A percentile compares a stretch with the other conserved stretches of the same genome.
Conservation (phyloP, 768 basidiomycete genomes). For the Lentinula sp. region DNA sequence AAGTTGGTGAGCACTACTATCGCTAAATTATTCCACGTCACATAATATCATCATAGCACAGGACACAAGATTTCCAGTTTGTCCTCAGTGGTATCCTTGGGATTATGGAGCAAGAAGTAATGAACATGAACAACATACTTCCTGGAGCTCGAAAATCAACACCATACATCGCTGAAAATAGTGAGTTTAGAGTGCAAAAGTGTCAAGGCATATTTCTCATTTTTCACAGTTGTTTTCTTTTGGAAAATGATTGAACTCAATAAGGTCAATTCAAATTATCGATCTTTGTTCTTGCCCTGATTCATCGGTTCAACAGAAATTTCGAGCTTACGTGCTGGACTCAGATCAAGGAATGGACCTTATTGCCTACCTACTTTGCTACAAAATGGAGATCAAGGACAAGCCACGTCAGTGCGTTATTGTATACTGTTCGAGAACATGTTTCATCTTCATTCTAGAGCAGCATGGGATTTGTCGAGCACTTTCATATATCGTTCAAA, state of each 20-base stretch:
- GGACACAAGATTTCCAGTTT: conserved; percentile 84
- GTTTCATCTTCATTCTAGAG: conserved; percentile 36
- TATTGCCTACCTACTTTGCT: conserved; percentile 72
- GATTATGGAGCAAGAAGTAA: conserved; percentile 71
- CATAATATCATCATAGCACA: conserved; percentile 51
- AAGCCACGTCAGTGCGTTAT: conserved; percentile 64
- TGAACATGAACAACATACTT: conserved; percentile 64
- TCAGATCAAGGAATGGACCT: conserved; percentile 76
- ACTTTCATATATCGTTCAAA: conserved; percentile 87
- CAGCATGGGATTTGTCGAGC: conserved; percentile 89
- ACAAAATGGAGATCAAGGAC: conserved; percentile 86
- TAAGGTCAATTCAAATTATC: conserved; percentile 47
- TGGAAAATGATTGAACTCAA: conserved; percentile 94
- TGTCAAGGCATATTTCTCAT: background rate
- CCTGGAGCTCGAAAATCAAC: conserved; percentile 83
- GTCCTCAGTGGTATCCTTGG: conserved; percentile 66
- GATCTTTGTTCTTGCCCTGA: background rate
- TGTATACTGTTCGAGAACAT: background rate
- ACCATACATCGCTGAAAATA: conserved; percentile 76
- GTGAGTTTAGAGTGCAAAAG: conserved; percentile 36
- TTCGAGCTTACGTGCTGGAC: conserved; percentile 74
- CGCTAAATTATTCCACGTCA: conserved; percentile 1
- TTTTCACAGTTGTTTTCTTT: conserved; percentile 59
- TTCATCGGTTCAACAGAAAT: conserved; percentile 56
- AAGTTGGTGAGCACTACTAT: conserved; percentile 58